A percentile compares a stretch with the other conserved stretches of the same genome.
Evolutionary conservation across 768 basidiomycete genomes (phyloP).

Genomic region (Solioccasus polychromus): DNA sequence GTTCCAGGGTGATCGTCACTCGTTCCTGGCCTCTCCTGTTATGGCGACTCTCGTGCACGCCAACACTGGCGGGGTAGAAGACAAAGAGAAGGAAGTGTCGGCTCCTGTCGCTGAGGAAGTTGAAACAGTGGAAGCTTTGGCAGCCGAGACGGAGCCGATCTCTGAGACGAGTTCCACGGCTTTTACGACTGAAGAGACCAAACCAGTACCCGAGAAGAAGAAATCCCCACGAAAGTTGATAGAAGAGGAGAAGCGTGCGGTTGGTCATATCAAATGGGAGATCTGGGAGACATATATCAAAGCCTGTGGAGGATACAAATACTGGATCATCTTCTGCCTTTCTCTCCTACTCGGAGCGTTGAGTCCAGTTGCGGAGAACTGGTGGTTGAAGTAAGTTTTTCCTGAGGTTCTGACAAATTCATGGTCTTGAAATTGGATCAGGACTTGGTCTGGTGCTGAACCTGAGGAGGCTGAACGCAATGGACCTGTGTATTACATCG

Average conservation of each 20-base stretch:
- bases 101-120: constrained; percentile 7
- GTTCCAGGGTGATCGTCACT: constrained; percentile 65
- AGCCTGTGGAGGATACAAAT: constrained; percentile 48
- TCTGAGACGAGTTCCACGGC: constrained; percentile 47
- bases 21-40: constrained; percentile 63
- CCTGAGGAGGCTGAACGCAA: constrained; percentile 37
- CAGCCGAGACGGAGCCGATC: constrained; percentile 17
- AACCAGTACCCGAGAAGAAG: constrained; percentile 42
- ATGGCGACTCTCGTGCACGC: constrained; percentile 68
- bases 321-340: constrained; percentile 56
- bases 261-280: constrained; percentile 62
- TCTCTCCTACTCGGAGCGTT: constrained; percentile 55
- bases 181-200: constrained; percentile 34
- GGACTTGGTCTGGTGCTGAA: constrained; percentile 58
- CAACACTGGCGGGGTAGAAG: constrained; percentile 33
- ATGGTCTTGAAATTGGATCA: too few species aligned
- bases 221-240: constrained; percentile 77
- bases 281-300: constrained; percentile 63
- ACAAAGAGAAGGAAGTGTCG: constrained; percentile 43
- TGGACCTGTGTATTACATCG: constrained; percentile 46
- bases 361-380: constrained; percentile 68
- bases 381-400: constrained; percentile 73
- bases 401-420: too few species aligned
- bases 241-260: constrained; percentile 80
- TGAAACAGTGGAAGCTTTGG: constrained; percentile 21